Evolutionary conservation across 257 asterid genomes (phyloP).

Genomic region (Catharanthus roseus): DNA sequence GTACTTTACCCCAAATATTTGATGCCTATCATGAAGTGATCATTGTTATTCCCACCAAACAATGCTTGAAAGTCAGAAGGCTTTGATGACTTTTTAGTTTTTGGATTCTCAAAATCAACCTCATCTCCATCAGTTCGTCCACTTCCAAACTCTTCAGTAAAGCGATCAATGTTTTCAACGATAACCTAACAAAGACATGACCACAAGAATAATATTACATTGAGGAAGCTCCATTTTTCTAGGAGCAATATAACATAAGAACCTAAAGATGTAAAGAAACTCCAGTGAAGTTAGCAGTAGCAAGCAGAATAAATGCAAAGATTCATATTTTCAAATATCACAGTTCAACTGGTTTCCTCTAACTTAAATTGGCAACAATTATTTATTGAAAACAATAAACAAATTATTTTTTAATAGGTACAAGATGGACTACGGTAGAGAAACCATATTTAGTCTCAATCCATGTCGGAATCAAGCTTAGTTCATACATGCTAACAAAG

Average conservation of each 20-base stretch:
- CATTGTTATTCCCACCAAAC: constrained; percentile 70
- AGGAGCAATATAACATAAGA: background rate
- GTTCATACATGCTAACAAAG: background rate
- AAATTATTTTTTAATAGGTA: background rate
- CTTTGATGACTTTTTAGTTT: constrained; percentile 48
- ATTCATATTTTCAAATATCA: background rate
- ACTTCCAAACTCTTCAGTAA: constrained; percentile 65
- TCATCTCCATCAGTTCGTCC: constrained; percentile 44
- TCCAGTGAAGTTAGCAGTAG: background rate
- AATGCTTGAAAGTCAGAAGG: constrained; percentile 77
- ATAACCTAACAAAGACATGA: constrained; percentile 36
- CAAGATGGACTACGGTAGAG: background rate
- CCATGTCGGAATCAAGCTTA: background rate
- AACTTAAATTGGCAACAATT: background rate
- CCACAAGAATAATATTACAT: constrained; percentile 5
- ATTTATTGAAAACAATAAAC: background rate
- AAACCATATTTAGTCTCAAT: background rate
- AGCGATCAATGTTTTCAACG: constrained; percentile 72
- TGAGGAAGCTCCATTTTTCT: background rate
- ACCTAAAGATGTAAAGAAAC: background rate
- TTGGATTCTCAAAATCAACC: constrained; percentile 39
- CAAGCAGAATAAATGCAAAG: background rate
- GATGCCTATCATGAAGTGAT: constrained; percentile 81
- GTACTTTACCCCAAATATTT: constrained; percentile 70
- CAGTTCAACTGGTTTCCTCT: background rate